phyloP scores from a whole-genome alignment of 495 filamentous ascomycete species.

The Chaetomium fimeti region DNA sequence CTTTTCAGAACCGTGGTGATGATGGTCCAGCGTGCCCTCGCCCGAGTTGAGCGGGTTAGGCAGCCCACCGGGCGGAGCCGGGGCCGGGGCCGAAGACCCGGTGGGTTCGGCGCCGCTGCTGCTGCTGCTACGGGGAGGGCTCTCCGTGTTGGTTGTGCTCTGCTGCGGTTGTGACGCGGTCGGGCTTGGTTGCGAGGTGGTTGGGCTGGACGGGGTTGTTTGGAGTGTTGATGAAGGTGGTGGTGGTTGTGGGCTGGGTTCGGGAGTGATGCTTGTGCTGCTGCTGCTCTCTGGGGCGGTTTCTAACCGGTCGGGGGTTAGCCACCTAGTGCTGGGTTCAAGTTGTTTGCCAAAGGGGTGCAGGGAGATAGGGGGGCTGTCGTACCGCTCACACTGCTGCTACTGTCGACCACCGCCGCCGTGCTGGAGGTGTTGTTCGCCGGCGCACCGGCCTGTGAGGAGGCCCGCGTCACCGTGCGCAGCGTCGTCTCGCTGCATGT shows the following conservation, averaged over 20 bases:
- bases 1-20: slow-evolving; percentile 28
- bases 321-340: too few relatives aligned
- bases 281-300: too few relatives aligned
- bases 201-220: too few relatives aligned
- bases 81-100: background rate
- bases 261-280: too few relatives aligned
- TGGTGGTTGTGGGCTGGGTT: too few relatives aligned
- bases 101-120: background rate
- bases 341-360: background rate
- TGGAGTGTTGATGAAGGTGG: too few relatives aligned
- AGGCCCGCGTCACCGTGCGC: slow-evolving; percentile 12
- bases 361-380: background rate
- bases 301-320: too few relatives aligned
- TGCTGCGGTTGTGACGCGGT: background rate
- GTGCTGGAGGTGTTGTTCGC: background rate
- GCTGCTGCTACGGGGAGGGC: background rate
- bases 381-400: background rate
- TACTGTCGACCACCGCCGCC: background rate
- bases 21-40: slow-evolving; percentile 30
- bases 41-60: slow-evolving; percentile 29
- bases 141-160: background rate
- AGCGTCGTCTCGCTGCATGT: slow-evolving; percentile 11
- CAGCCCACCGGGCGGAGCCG: background rate
- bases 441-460: background rate
- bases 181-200: too few relatives aligned